Evolutionary conservation across 306 rosid genomes (phyloP).

Genomic region (Medicago ruthenica): DNA sequence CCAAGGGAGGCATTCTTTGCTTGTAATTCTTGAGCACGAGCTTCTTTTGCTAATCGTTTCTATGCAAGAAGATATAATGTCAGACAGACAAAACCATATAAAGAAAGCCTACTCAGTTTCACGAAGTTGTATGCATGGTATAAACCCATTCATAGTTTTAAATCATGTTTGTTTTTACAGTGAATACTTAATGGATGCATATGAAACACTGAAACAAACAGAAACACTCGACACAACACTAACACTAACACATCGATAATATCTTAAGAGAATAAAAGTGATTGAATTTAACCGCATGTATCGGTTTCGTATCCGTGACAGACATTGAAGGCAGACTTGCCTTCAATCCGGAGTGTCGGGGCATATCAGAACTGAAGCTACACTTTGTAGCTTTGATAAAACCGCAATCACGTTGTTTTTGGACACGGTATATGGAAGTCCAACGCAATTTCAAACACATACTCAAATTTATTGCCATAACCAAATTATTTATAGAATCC

Average conservation of each 20-base stretch:
- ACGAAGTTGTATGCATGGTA: background rate
- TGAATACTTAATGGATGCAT: background rate
- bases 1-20: slow-evolving; percentile 84
- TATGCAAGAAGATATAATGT: slow-evolving; percentile 41
- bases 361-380: background rate
- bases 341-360: background rate
- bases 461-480: background rate
- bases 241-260: background rate
- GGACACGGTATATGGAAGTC: background rate
- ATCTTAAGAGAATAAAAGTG: background rate
- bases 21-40: slow-evolving; percentile 81
- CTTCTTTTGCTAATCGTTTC: slow-evolving; percentile 89
- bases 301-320: background rate
- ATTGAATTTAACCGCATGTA: background rate
- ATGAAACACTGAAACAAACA: background rate
- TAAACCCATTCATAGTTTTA: background rate
- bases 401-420: background rate
- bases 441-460: background rate
- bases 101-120: slow-evolving; percentile 12
- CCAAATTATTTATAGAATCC: slow-evolving; percentile 2
- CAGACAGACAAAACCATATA: slow-evolving; percentile 27
- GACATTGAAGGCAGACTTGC: no score
- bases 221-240: background rate
- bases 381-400: background rate
- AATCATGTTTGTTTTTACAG: background rate